Evolutionary conservation across 2,329 filamentous ascomycete species (phyloP).

Genomic region (Lecanosticta acicola): DNA sequence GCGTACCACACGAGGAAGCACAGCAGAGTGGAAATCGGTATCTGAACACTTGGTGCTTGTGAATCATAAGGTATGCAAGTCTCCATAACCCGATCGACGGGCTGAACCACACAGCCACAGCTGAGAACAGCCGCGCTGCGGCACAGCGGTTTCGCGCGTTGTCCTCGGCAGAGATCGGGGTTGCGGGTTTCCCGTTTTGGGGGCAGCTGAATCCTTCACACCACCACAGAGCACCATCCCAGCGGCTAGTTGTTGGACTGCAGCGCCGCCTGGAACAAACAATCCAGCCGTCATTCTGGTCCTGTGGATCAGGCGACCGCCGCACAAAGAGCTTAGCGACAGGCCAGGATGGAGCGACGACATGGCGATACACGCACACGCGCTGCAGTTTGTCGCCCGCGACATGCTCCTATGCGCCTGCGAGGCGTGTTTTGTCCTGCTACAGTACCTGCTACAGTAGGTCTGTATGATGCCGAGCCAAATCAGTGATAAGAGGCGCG

Average conservation of each 20-base stretch:
- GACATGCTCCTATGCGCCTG: not conserved
- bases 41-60: too few relatives aligned
- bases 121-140: too few relatives aligned
- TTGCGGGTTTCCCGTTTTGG: not conserved
- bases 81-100: too few relatives aligned
- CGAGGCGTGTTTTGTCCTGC: not conserved
- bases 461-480: too few relatives aligned
- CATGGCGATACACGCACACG: not conserved
- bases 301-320: not conserved
- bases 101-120: too few relatives aligned
- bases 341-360: not conserved
- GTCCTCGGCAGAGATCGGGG: not conserved
- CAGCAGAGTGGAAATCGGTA: too few relatives aligned
- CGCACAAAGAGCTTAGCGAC: not conserved
- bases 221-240: not conserved
- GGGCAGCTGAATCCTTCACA: conserved; percentile 1
- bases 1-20: too few relatives aligned
- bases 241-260: not conserved
- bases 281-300: not conserved
- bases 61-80: too few relatives aligned
- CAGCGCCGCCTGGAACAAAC: not conserved
- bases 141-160: too few relatives aligned
- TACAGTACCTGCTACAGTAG: not conserved
- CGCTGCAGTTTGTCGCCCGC: not conserved
- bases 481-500: too few relatives aligned